These are phyloP conservation scores for Candida argentea DNA, from an alignment of 805 yeast genomes.

Conservation along the genomic window DNA sequence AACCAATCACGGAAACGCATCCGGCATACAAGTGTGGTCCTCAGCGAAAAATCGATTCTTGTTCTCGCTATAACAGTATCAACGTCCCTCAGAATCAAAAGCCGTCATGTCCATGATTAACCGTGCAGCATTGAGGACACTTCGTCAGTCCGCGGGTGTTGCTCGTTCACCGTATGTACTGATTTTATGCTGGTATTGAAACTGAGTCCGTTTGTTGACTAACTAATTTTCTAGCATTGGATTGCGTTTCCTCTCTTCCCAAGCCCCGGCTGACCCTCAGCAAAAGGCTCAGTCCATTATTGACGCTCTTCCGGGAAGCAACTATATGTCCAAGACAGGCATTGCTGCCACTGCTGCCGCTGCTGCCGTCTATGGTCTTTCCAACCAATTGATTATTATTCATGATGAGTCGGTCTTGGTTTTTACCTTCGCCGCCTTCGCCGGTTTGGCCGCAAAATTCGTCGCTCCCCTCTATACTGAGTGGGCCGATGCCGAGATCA, in stretches of 20 bases:
- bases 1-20: too few relatives aligned
- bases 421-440: constrained; percentile 68
- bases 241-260: constrained; percentile 56
- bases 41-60: too few relatives aligned
- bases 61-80: too few relatives aligned
- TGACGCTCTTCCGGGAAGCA: constrained; percentile 89
- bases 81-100: too few relatives aligned
- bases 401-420: constrained; percentile 90
- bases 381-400: constrained; percentile 85
- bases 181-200: neutral
- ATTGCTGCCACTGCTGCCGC: constrained; percentile 91
- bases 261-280: constrained; percentile 70
- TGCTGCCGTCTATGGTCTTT: constrained; percentile 87
- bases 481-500: constrained; percentile 82
- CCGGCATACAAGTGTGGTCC: too few relatives aligned
- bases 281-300: constrained; percentile 83
- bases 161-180: constrained; percentile 35
- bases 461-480: constrained; percentile 92
- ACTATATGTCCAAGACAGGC: constrained; percentile 84
- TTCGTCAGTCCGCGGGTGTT: constrained; percentile 29
- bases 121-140: constrained; percentile 34
- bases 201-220: neutral
- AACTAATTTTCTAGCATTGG: constrained; percentile 41
- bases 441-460: constrained; percentile 68
- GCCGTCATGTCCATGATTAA: constrained; percentile 32